phyloP scores from a whole-genome alignment of 202 grass and related monocot species.

The Setaria italica region DNA sequence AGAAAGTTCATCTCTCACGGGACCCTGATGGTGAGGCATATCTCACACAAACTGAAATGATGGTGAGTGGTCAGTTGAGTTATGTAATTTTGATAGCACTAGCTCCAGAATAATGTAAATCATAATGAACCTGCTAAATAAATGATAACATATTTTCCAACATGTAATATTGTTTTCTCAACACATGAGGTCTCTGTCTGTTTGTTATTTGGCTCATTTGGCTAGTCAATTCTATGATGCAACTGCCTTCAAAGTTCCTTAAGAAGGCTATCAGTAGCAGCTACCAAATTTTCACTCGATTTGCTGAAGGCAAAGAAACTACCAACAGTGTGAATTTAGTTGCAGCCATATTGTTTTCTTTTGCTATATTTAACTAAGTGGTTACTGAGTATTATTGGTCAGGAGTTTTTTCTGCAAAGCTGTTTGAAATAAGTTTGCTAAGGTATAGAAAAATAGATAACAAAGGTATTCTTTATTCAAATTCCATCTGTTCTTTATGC shows the following conservation, averaged over 20 bases:
- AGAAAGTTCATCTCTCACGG: conserved; percentile 88
- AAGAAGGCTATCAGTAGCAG: conserved; percentile 11
- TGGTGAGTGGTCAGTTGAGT: conserved; percentile 47
- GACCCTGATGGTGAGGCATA: conserved; percentile 93
- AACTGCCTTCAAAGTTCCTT: conserved; percentile 1
- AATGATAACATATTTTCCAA: conserved; percentile 25
- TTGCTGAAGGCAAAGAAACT: conserved; percentile 19
- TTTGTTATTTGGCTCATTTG: conserved; percentile 24
- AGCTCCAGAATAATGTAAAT: conserved; percentile 5
- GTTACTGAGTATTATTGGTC: conserved; percentile 13
- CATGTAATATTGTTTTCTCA: not conserved
- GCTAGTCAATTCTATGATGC: conserved; percentile 23
- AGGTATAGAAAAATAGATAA: not conserved
- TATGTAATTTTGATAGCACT: not conserved
- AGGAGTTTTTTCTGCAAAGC: conserved; percentile 4
- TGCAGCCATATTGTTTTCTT: not conserved
- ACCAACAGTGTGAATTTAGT: not conserved
- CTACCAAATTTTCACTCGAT: conserved; percentile 3
- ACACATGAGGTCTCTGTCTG: conserved; percentile 5
- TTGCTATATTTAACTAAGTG: conserved; percentile 43
- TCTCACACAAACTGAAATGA: conserved; percentile 93
- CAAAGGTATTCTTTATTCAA: not conserved
- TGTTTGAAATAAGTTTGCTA: conserved; percentile 34
- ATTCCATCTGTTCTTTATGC: conserved; percentile 28
- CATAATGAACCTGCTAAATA: conserved; percentile 13